Evolutionary conservation across 305 asterid species (phyloP).

Genomic region (Ilex paraguariensis): DNA sequence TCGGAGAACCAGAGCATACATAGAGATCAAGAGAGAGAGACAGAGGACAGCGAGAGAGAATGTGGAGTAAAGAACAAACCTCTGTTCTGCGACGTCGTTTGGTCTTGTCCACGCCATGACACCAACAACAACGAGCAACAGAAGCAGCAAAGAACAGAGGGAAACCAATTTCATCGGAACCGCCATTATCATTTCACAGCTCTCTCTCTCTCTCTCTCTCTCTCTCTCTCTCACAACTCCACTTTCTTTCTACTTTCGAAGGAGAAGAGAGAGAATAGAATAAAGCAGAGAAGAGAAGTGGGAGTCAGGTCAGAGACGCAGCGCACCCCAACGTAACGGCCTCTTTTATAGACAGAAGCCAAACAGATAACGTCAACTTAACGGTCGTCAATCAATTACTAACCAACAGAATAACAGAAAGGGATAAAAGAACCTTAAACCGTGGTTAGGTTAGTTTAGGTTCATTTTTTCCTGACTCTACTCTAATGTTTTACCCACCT

Average conservation of each 20-base stretch:
- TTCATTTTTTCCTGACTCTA: conserved; percentile 4
- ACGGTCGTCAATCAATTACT: conserved; percentile 17
- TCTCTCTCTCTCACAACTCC: neutral
- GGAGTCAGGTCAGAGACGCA: conserved; percentile 13
- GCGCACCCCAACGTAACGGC: conserved; percentile 41
- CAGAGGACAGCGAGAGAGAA: too few relatives aligned
- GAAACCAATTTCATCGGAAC: conserved; percentile 29
- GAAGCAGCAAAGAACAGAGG: conserved; percentile 22
- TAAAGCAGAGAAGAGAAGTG: conserved; percentile 11
- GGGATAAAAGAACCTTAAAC: conserved; percentile 8
- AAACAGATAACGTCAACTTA: conserved; percentile 26
- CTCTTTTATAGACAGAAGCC: conserved; percentile 38
- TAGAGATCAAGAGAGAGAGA: too few relatives aligned
- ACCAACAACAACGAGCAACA: conserved; percentile 30
- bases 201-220: conserved; percentile 10
- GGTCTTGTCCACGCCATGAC: conserved; percentile 26
- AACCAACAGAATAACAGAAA: neutral
- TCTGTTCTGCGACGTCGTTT: conserved; percentile 17
- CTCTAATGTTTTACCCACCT: conserved; percentile 14
- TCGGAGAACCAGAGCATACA: too few relatives aligned
- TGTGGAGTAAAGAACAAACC: conserved; percentile 22
- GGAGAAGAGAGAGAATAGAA: too few relatives aligned
- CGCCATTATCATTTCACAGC: conserved; percentile 28
- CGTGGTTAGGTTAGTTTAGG: conserved; percentile 13
- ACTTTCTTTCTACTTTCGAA: too few relatives aligned